phyloP scores from a whole-genome alignment of 768 basidiomycete species.

The Boletus rufocinnamomeus region DNA sequence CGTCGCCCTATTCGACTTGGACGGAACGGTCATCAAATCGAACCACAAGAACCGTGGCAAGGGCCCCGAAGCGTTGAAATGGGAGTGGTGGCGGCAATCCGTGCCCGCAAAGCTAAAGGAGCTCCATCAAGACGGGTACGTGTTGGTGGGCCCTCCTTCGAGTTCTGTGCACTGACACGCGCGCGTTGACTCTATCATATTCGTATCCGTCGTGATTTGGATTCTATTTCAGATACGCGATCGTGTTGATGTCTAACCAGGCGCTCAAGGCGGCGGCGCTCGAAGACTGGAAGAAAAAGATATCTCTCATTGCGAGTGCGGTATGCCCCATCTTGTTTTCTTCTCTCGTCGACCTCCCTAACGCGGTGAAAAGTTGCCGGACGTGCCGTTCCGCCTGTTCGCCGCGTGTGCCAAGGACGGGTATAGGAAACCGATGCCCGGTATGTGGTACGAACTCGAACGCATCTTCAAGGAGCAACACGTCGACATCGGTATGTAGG shows the following conservation, averaged over 20 bases:
- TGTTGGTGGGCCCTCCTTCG: background rate
- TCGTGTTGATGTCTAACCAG: slow-evolving; percentile 86
- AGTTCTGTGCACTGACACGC: background rate
- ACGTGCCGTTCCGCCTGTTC: slow-evolving; percentile 74
- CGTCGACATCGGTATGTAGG: slow-evolving; percentile 60
- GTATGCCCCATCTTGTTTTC: slow-evolving; percentile 37
- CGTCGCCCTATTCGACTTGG: slow-evolving; percentile 82
- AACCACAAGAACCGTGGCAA: slow-evolving; percentile 36
- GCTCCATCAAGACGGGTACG: slow-evolving; percentile 61
- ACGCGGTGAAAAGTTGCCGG: slow-evolving; percentile 52
- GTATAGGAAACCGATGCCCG: slow-evolving; percentile 84
- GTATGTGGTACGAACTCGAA: slow-evolving; percentile 80
- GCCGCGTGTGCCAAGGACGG: slow-evolving; percentile 76
- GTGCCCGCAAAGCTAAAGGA: slow-evolving; percentile 67
- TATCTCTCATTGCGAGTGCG: slow-evolving; percentile 63
- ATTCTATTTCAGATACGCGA: slow-evolving; percentile 50
- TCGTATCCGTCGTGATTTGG: background rate
- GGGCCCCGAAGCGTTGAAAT: slow-evolving; percentile 36
- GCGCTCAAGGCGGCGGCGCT: slow-evolving; percentile 48
- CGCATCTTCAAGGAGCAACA: slow-evolving; percentile 57
- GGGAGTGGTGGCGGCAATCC: slow-evolving; percentile 68
- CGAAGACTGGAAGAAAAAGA: slow-evolving; percentile 75
- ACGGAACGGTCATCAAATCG: slow-evolving; percentile 79
- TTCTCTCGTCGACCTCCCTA: background rate
- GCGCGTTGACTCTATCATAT: background rate